Percentiles rank a stretch among this genome's conserved stretches.
Evolutionary conservation across 371 early-diverging fungal species (phyloP).

Genomic region (Gilbertella persicaria): DNA sequence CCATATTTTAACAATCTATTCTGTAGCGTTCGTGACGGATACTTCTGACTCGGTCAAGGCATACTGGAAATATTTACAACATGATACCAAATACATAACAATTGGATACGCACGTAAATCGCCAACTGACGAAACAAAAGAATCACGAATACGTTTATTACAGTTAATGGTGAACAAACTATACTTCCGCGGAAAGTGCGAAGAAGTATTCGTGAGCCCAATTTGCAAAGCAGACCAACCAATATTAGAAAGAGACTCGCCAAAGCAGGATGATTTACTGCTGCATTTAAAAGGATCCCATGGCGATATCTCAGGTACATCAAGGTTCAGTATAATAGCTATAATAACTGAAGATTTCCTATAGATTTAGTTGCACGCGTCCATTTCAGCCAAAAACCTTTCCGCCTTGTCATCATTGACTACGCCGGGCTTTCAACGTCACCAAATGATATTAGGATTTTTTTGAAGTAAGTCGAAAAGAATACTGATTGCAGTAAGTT

Average conservation of each 20-base stretch:
- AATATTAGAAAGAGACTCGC: conserved; percentile 26
- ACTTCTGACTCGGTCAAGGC: conserved; percentile 27
- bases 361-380: conserved; percentile 20
- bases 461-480: conserved; percentile 16
- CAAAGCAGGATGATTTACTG: conserved; percentile 22
- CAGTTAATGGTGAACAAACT: conserved; percentile 32
- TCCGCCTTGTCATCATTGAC: conserved; percentile 23
- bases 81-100: conserved; percentile 25
- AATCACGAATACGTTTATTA: conserved; percentile 24
- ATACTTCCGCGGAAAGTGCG: conserved; percentile 25
- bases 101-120: conserved; percentile 28
- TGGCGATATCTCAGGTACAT: conserved; percentile 25
- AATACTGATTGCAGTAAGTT: conserved; percentile 22
- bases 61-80: conserved; percentile 26
- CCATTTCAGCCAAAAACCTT: conserved; percentile 22
- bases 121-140: conserved; percentile 26
- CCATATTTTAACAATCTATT: conserved; percentile 23
- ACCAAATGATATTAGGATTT: conserved; percentile 10
- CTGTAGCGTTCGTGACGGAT: conserved; percentile 19
- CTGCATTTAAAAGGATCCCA: conserved; percentile 23
- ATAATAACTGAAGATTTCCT: conserved; percentile 21
- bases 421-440: conserved; percentile 23
- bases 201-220: conserved; percentile 31
- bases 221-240: conserved; percentile 23
- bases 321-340: conserved; percentile 19